Base-by-base conservation (phyloP, 1,284 basidiomycete genomes). In the Phaffia rhodozyma region DNA sequence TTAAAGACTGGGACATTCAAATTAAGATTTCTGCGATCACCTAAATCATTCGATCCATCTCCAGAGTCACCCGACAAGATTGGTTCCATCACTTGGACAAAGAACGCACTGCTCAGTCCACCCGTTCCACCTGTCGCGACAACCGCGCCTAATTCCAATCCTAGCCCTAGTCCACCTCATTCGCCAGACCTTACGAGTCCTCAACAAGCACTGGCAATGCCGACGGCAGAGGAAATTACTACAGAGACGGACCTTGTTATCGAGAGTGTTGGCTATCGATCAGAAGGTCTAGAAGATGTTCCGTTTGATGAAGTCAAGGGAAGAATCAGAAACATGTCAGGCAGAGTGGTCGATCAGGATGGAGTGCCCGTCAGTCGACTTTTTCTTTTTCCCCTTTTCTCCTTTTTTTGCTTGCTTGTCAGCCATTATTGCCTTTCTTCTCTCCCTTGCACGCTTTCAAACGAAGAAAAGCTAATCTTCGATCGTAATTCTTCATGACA, bases 221-320 rank as follows among this genome's bases (percentile, higher is more conserved):
- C 81, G 0, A 91, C 86, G 0, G 83, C 84, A 0, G 75, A 80
- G 68, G 80, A 77, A 5, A 80, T 81, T 0, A 77, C 73, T 1
- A 74, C 83, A 1, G 63, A 73, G 5, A 89, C 91, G 0, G 87
- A 89, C 67, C 81, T 96, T 67, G 85, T 97, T 18, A 79, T 97
- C 43, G 87, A 91, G 25, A 88, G 87, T 18, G 84, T 97, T 6
- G 94, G 94, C 18, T 96, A 97, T 75, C 83, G 82, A 60, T 83
- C 84, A 0, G 87, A 88, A 59, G 83, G 86, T n/a, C 59, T n/a
- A 25, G 57, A 29, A 66, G 70, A 69, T 4, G 55, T 78, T 6
- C 77, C 78, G 1, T 79, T 79, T 65, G 78, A 80, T 65, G 62
- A 62, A 0, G 43, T 54, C 1, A 68, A 71, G 34, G 78, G 77